A percentile compares a stretch with the other conserved stretches of the same genome.
Conservation (phyloP, 202 grass and related monocot genomes). For the Zizania palustris region DNA sequence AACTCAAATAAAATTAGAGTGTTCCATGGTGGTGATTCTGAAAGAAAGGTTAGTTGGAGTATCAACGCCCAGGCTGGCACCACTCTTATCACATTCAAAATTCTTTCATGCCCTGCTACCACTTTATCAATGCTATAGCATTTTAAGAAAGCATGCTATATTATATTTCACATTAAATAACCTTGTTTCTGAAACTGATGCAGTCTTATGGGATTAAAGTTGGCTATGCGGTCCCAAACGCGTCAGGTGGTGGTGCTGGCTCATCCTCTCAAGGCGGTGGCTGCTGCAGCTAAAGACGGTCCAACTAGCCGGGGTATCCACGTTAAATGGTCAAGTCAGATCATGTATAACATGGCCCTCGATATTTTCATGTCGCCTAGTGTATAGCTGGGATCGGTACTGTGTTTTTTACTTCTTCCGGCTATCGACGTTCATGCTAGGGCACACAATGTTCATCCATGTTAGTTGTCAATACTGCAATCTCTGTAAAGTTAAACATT, state of each 20-base stretch:
- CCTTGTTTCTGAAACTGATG: neutral
- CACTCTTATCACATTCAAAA: neutral
- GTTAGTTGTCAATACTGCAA: conserved; percentile 34
- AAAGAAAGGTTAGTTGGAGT: neutral
- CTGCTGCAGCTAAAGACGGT: conserved; percentile 62
- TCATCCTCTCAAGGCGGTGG: conserved; percentile 75
- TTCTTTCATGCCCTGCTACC: neutral
- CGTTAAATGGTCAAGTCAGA: neutral
- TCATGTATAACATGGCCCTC: conserved; percentile 31
- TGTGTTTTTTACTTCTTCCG: conserved; percentile 32
- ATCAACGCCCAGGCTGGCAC: neutral
- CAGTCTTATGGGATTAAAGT: conserved; percentile 98
- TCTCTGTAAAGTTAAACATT: conserved; percentile 43
- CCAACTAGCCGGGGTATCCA: neutral
- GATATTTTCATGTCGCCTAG: conserved; percentile 31
- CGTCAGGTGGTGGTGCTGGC: conserved; percentile 68
- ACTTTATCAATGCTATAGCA: neutral
- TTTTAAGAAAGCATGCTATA: neutral
- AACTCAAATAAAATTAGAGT: neutral
- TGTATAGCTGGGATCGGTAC: conserved; percentile 27
- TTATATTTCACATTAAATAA: conserved; percentile 23
- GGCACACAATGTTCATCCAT: conserved; percentile 34
- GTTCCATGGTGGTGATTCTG: neutral
- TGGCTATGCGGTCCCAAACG: conserved; percentile 72
- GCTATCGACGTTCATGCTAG: conserved; percentile 12